Conservation (phyloP, 2,329 filamentous ascomycete genomes). For the Aspergillus hortae region DNA sequence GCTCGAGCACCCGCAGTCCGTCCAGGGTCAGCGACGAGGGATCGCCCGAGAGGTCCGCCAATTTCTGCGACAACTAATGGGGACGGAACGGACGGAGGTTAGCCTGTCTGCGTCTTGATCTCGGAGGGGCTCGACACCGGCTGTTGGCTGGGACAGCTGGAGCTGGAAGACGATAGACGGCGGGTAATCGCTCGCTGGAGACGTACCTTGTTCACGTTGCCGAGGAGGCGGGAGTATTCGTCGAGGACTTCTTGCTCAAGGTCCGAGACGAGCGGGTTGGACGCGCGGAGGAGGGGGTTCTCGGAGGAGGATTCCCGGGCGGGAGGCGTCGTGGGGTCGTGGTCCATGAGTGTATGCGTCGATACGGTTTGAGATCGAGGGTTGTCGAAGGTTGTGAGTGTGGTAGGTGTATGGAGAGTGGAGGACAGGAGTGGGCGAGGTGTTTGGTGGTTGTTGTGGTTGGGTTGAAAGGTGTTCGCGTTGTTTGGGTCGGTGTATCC, state of each 20-base stretch:
- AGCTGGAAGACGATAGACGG: too few species aligned
- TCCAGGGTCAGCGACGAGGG: slow-evolving; percentile 73
- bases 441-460: too few species aligned
- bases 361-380: background rate
- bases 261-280: slow-evolving; percentile 55
- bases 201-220: slow-evolving; percentile 83
- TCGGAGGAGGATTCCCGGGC: slow-evolving; percentile 10
- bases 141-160: too few species aligned
- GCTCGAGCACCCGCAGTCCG: slow-evolving; percentile 79
- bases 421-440: too few species aligned
- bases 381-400: background rate
- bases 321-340: slow-evolving; percentile 3
- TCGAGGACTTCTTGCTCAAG: slow-evolving; percentile 93
- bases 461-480: too few species aligned
- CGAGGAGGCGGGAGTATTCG: slow-evolving; percentile 81
- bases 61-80: slow-evolving; percentile 27
- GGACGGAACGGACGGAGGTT: background rate
- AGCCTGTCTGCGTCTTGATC: too few species aligned
- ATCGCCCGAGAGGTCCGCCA: slow-evolving; percentile 59
- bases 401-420: background rate
- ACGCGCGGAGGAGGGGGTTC: slow-evolving; percentile 37
- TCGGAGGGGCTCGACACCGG: background rate
- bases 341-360: background rate
- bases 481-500: too few species aligned
- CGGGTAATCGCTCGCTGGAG: background rate